Percentiles rank a stretch among this genome's conserved stretches.
These are phyloP conservation scores for Sporothrix phasma DNA, from an alignment of 2,329 filamentous ascomycete genomes.

Conservation along the genomic window DNA sequence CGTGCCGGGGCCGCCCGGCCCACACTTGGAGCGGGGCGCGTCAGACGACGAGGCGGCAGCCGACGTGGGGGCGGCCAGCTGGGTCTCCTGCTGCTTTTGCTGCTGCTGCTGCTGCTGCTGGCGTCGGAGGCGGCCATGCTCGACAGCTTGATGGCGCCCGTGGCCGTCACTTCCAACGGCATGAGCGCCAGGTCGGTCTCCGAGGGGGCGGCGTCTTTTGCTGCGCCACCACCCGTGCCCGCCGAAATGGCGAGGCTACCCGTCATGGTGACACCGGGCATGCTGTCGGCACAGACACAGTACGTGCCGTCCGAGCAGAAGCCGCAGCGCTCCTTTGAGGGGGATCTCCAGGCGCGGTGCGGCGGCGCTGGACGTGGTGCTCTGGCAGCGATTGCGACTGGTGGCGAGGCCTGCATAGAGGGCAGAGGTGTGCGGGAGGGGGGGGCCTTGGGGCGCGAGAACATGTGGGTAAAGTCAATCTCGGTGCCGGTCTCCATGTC, in stretches of 20 bases:
- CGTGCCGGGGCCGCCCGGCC: conserved; percentile 63
- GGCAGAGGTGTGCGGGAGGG: conserved; percentile 16
- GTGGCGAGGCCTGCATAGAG: conserved; percentile 20
- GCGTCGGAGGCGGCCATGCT: conserved; percentile 27
- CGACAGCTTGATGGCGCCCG: conserved; percentile 52
- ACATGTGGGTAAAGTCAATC: conserved; percentile 63
- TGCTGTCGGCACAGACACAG: conserved; percentile 64
- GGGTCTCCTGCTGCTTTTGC: conserved; percentile 18
- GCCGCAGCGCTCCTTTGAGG: conserved; percentile 61
- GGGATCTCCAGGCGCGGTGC: conserved; percentile 28
- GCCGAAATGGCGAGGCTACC: conserved; percentile 28
- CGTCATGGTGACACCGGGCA: conserved; percentile 25
- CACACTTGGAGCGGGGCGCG: conserved; percentile 35
- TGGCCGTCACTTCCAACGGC: conserved; percentile 49
- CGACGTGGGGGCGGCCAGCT: conserved; percentile 19
- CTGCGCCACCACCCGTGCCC: conserved; percentile 27
- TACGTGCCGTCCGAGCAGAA: conserved; percentile 77
- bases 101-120: conserved; percentile 17
- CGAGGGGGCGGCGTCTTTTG: conserved; percentile 50
- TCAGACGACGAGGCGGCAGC: conserved; percentile 15
- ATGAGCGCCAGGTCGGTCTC: conserved; percentile 51
- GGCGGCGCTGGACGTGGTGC: not conserved
- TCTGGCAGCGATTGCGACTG: not conserved
- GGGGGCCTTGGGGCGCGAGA: conserved; percentile 37
- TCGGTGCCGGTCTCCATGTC: conserved; percentile 41